These are phyloP conservation scores for Teunomyces barrocoloradensis DNA, from an alignment of 805 yeast genomes.

Conservation along the genomic window DNA sequence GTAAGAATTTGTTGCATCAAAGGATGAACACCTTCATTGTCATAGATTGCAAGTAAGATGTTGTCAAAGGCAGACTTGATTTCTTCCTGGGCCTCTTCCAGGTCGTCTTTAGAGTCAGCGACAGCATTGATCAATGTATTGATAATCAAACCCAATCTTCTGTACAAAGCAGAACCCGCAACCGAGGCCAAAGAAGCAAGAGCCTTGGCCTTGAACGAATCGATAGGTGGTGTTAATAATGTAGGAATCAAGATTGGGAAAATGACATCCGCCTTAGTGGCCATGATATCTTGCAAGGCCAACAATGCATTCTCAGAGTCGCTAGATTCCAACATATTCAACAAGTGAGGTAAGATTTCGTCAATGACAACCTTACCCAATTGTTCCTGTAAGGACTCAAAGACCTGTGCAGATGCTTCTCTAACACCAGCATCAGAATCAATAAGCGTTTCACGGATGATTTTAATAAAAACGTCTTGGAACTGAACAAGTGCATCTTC, in stretches of 20 bases:
- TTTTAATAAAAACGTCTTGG: constrained; percentile 66
- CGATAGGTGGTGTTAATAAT: constrained; percentile 76
- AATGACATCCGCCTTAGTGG: constrained; percentile 82
- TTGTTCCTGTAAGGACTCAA: constrained; percentile 79
- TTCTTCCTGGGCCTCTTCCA: constrained; percentile 39
- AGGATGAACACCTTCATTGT: constrained; percentile 79
- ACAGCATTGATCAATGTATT: constrained; percentile 67
- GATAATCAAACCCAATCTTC: constrained; percentile 69
- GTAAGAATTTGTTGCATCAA: constrained; percentile 76
- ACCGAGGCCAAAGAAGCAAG: constrained; percentile 84
- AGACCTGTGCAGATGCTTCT: constrained; percentile 87
- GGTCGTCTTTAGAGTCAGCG: constrained; percentile 34
- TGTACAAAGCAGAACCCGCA: constrained; percentile 80
- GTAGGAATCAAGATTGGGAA: constrained; percentile 93
- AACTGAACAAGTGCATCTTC: constrained; percentile 58
- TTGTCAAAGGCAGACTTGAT: constrained; percentile 59
- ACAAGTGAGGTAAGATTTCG: constrained; percentile 79
- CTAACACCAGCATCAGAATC: constrained; percentile 75
- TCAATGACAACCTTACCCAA: constrained; percentile 86
- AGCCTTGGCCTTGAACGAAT: constrained; percentile 81
- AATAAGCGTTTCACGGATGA: constrained; percentile 75
- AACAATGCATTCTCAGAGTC: constrained; percentile 70
- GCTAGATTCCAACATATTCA: constrained; percentile 58
- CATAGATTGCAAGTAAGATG: constrained; percentile 69
- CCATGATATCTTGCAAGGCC: constrained; percentile 90